Evolutionary conservation across 208 protist species (phyloP).

Genomic region (Crithidia thermophila): DNA sequence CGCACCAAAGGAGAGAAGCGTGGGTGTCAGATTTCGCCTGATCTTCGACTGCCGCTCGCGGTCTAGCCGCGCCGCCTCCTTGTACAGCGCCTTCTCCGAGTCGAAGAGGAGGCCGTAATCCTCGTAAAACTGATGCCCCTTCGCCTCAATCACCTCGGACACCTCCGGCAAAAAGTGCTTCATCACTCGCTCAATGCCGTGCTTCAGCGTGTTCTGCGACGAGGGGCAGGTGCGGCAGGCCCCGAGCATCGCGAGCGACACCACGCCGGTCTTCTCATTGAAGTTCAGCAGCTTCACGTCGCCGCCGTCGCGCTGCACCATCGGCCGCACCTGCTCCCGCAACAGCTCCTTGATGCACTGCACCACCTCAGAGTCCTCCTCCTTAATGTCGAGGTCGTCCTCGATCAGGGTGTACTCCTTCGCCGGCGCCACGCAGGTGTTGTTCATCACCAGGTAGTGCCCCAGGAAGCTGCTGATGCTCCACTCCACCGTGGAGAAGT

Average conservation of each 20-base stretch:
- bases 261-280: constrained; percentile 86
- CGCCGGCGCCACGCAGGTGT: constrained; percentile 65
- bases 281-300: constrained; percentile 91
- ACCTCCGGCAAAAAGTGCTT: constrained; percentile 94
- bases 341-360: constrained; percentile 96
- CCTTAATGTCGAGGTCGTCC: constrained; percentile 73
- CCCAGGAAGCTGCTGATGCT: constrained; percentile 89
- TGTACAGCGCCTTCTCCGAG: constrained; percentile 79
- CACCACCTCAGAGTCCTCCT: constrained; percentile 86
- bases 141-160: constrained; percentile 67
- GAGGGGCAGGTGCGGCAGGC: constrained; percentile 91
- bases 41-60: constrained; percentile 54
- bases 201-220: constrained; percentile 88
- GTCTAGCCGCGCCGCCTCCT: constrained; percentile 72
- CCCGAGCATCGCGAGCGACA: constrained; percentile 91
- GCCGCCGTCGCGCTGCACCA: constrained; percentile 94
- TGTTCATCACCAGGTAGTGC: constrained; percentile 84
- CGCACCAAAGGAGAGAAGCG: constrained; percentile 70
- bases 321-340: constrained; percentile 87
- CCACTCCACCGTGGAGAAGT: constrained; percentile 80
- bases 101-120: constrained; percentile 82
- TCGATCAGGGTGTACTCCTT: constrained; percentile 83
- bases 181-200: constrained; percentile 92
- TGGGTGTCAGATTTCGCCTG: constrained; percentile 42
- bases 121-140: constrained; percentile 82